These are phyloP conservation scores for Fomitopsis serialis DNA, from an alignment of 768 basidiomycete species.

Conservation along the genomic window DNA sequence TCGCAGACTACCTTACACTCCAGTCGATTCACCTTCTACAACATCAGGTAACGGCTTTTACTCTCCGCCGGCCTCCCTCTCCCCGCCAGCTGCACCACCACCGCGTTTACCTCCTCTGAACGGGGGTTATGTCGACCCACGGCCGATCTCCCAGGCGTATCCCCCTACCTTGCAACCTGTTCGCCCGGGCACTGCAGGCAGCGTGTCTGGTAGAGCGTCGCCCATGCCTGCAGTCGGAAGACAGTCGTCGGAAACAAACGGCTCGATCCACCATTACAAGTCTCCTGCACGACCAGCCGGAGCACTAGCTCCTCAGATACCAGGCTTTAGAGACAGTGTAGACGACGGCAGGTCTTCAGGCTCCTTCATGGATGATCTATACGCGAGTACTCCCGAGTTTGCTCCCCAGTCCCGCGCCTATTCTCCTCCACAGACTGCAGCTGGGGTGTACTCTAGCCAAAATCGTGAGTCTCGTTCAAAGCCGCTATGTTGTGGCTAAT, in stretches of 20 bases:
- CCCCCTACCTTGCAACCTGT: neutral
- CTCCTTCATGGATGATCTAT: slow-evolving; percentile 16
- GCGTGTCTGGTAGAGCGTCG: slow-evolving; percentile 1
- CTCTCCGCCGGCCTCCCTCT: neutral
- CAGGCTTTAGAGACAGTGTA: slow-evolving; percentile 13
- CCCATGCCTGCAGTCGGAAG: slow-evolving; percentile 14
- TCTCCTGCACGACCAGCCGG: slow-evolving; percentile 21
- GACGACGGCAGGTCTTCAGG: slow-evolving; percentile 19
- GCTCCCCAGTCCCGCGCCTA: slow-evolving; percentile 9
- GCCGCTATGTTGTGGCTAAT: neutral
- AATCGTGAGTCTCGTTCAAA: slow-evolving; percentile 8
- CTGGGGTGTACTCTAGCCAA: slow-evolving; percentile 3
- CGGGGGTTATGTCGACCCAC: slow-evolving; percentile 11
- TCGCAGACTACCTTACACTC: slow-evolving; percentile 16
- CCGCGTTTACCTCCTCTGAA: slow-evolving; percentile 10
- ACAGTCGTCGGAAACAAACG: slow-evolving; percentile 4
- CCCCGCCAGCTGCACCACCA: slow-evolving; percentile 6
- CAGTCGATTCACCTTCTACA: slow-evolving; percentile 1
- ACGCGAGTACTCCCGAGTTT: slow-evolving; percentile 11
- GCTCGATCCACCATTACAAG: slow-evolving; percentile 7
- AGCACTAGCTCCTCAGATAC: slow-evolving; percentile 22
- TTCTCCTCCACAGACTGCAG: slow-evolving; percentile 3
- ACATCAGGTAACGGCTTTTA: slow-evolving; percentile 12
- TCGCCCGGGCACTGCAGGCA: slow-evolving; percentile 13
- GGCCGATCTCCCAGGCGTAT: slow-evolving; percentile 10